These are phyloP conservation scores for Xylariomycetidae sp. DNA, from an alignment of 2,329 filamentous ascomycete species.

Conservation along the genomic window DNA sequence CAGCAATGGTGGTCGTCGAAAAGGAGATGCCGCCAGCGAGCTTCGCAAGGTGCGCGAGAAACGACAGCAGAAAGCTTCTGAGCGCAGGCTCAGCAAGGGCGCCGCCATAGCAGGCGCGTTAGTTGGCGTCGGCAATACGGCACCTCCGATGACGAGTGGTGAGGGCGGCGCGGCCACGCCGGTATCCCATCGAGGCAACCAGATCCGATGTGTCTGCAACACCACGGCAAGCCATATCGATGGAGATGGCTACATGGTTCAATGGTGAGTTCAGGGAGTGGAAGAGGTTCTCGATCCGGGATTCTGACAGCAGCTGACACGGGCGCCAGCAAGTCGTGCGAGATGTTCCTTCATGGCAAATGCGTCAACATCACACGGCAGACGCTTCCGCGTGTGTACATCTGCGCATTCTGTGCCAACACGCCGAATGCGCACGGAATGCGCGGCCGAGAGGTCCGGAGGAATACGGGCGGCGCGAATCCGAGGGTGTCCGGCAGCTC, in stretches of 20 bases:
- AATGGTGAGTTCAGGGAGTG: constrained; percentile 56
- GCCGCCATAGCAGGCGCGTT: too few species aligned
- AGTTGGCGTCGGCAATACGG: too few species aligned
- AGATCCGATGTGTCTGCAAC: constrained; percentile 53
- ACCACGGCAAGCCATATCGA: constrained; percentile 27
- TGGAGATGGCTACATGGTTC: constrained; percentile 52
- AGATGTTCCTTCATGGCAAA: constrained; percentile 58
- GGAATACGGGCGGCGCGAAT: constrained; percentile 19
- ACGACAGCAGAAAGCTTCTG: constrained; percentile 39
- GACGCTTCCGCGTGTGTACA: constrained; percentile 54
- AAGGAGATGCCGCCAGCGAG: constrained; percentile 55
- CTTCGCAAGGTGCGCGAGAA: constrained; percentile 52
- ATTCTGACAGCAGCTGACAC: constrained; percentile 12
- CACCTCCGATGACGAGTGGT: too few species aligned
- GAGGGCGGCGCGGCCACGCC: constrained; percentile 43
- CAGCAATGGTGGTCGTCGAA: constrained; percentile 12
- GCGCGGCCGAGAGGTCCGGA: constrained; percentile 39
- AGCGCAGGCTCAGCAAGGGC: too few species aligned
- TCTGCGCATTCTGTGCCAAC: constrained; percentile 58
- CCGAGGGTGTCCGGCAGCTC: constrained; percentile 28
- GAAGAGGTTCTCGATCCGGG: too few species aligned
- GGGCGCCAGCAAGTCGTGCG: constrained; percentile 52
- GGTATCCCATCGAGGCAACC: constrained; percentile 35
- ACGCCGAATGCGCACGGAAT: constrained; percentile 49
- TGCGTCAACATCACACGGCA: constrained; percentile 55